phyloP scores from a whole-genome alignment of 2,329 filamentous ascomycete species.

The Pyricularia grisea region DNA sequence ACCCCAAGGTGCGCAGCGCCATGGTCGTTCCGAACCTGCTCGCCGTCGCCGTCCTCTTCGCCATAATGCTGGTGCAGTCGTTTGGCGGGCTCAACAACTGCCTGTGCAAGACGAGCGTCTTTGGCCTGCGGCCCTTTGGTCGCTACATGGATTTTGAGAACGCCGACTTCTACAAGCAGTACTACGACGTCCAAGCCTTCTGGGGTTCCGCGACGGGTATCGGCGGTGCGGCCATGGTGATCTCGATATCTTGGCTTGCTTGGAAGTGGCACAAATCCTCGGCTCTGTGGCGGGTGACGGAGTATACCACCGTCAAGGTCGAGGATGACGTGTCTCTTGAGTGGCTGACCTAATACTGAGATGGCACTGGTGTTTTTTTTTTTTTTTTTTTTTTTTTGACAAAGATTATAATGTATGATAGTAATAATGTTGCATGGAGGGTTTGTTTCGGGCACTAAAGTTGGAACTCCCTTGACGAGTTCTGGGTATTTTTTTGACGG shows the following conservation, averaged over 20 bases:
- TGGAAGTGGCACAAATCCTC: not conserved
- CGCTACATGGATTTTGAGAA: not conserved
- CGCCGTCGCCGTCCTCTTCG: not conserved
- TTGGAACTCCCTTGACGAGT: too few relatives aligned
- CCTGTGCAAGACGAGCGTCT: not conserved
- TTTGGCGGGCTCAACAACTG: not conserved
- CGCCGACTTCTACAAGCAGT: not conserved
- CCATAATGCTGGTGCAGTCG: not conserved
- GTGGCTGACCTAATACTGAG: not conserved
- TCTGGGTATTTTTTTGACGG: too few relatives aligned
- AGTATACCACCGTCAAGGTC: not conserved
- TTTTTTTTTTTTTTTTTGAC: not conserved
- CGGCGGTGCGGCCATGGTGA: not conserved
- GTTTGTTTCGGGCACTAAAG: not conserved
- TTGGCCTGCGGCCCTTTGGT: not conserved
- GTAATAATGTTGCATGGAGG: not conserved
- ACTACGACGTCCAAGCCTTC: not conserved
- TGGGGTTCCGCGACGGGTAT: not conserved
- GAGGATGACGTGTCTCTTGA: not conserved
- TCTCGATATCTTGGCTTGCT: not conserved
- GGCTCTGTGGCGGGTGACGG: not conserved
- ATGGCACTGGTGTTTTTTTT: not conserved
- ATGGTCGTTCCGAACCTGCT: not conserved
- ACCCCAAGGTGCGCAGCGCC: not conserved
- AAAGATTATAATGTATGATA: not conserved